These are phyloP conservation scores for Telfairia occidentalis DNA, from an alignment of 331 rosid species.

Conservation along the genomic window DNA sequence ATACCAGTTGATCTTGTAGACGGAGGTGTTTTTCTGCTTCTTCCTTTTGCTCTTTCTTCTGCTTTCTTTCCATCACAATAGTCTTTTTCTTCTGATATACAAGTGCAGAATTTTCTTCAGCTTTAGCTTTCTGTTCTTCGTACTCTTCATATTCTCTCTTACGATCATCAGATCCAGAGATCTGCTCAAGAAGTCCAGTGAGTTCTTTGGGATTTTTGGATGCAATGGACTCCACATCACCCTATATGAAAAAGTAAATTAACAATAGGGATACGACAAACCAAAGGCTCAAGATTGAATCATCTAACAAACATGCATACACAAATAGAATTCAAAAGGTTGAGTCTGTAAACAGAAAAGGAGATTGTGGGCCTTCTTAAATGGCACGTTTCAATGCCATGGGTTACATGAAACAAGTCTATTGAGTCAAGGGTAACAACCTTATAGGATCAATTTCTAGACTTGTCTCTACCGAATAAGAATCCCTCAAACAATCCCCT, in stretches of 20 bases:
- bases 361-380: not conserved
- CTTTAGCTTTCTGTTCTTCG: slow-evolving; percentile 62
- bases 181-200: slow-evolving; percentile 75
- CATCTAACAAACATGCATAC: not conserved
- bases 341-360: not conserved
- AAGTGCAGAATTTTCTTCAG: slow-evolving; percentile 78
- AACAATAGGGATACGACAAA: not conserved
- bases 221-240: slow-evolving; percentile 92
- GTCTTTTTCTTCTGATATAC: slow-evolving; percentile 76
- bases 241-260: slow-evolving; percentile 32
- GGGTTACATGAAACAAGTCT: not conserved
- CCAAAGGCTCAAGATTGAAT: not conserved
- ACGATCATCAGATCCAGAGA: slow-evolving; percentile 79
- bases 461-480: no score
- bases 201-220: slow-evolving; percentile 87
- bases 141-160: slow-evolving; percentile 70
- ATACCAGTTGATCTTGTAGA: slow-evolving; percentile 70
- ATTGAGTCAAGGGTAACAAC: not conserved
- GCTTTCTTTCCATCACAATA: slow-evolving; percentile 71
- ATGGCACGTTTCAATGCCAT: not conserved
- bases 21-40: slow-evolving; percentile 90
- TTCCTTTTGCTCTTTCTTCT: slow-evolving; percentile 91
- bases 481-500: no score
- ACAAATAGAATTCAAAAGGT: not conserved
- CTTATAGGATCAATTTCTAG: not conserved